Conservation (phyloP, 805 yeast species). For the Kregervanrija delftensis region DNA sequence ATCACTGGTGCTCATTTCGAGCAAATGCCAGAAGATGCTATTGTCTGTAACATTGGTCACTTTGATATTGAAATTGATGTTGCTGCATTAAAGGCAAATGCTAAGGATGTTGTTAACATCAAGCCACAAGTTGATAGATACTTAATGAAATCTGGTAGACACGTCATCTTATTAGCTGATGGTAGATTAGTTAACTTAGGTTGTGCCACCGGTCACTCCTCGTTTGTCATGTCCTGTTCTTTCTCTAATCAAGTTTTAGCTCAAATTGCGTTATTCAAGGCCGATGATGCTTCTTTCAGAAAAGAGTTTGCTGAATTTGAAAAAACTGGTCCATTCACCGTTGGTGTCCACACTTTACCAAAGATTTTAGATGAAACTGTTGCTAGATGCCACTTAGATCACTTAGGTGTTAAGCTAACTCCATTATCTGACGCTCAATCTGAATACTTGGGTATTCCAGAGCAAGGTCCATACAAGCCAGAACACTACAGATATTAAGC, state of each 20-base stretch:
- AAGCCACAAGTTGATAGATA: slow-evolving; percentile 99
- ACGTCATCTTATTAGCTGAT: slow-evolving; percentile 92
- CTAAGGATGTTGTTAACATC: slow-evolving; percentile 90
- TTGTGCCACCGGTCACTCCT: slow-evolving; percentile 99
- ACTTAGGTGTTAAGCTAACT: slow-evolving; percentile 86
- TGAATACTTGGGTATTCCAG: slow-evolving; percentile 88
- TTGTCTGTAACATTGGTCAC: slow-evolving; percentile 99
- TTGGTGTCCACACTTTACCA: slow-evolving; percentile 95
- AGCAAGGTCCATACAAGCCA: slow-evolving; percentile 95
- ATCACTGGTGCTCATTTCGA: slow-evolving; percentile 83
- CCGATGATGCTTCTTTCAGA: slow-evolving; percentile 76
- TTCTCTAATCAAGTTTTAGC: slow-evolving; percentile 99
- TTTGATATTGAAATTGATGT: slow-evolving; percentile 98
- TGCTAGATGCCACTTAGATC: slow-evolving; percentile 92
- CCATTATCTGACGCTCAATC: slow-evolving; percentile 73
- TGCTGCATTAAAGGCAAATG: slow-evolving; percentile 96
- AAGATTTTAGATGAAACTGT: slow-evolving; percentile 98
- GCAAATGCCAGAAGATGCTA: slow-evolving; percentile 97
- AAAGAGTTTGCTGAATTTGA: slow-evolving; percentile 79
- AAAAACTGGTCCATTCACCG: slow-evolving; percentile 82
- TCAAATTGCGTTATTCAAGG: slow-evolving; percentile 94
- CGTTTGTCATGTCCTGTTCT: slow-evolving; percentile 98
- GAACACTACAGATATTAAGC: slow-evolving; percentile 94
- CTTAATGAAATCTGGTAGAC: slow-evolving; percentile 83
- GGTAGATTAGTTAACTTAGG: slow-evolving; percentile 99